These are phyloP conservation scores for Globisporangium paroecandrum DNA, from an alignment of 352 stramenopile species.

Conservation along the genomic window DNA sequence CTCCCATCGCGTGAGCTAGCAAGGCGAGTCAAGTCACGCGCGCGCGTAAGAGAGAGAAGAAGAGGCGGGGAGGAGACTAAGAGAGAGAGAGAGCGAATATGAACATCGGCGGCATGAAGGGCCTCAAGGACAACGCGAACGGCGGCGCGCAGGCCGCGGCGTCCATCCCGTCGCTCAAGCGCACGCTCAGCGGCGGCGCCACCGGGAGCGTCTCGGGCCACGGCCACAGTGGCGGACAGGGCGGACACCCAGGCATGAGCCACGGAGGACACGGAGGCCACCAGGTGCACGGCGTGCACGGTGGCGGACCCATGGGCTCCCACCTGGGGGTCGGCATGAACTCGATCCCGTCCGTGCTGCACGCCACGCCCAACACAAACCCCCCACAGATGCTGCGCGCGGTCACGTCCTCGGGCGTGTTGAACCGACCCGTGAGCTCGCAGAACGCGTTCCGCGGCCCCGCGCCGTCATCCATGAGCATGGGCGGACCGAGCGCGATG, in stretches of 20 bases:
- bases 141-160: conserved; percentile 37
- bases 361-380: conserved; percentile 61
- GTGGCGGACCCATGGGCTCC: conserved; percentile 9
- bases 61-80: background rate
- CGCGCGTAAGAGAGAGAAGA: background rate
- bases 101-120: conserved; percentile 75
- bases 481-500: conserved; percentile 20
- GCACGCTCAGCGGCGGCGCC: conserved; percentile 74
- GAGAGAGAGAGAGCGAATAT: conserved; percentile 25
- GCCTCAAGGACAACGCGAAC: conserved; percentile 56
- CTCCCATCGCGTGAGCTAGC: background rate
- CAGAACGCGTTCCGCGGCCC: conserved; percentile 26
- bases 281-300: background rate
- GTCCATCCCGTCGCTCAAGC: conserved; percentile 82
- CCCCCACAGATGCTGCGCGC: conserved; percentile 82
- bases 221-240: conserved; percentile 15
- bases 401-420: conserved; percentile 78
- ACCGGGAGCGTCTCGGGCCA: conserved; percentile 22
- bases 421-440: conserved; percentile 52
- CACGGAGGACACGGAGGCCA: conserved; percentile 24
- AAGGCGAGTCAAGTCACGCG: background rate
- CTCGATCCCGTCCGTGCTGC: conserved; percentile 75
- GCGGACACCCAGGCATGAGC: conserved; percentile 18
- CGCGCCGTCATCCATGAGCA: conserved; percentile 15
- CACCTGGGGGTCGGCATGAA: conserved; percentile 69